phyloP scores from a whole-genome alignment of 139 green algal genomes.

The Chlamydomonas sp. region DNA sequence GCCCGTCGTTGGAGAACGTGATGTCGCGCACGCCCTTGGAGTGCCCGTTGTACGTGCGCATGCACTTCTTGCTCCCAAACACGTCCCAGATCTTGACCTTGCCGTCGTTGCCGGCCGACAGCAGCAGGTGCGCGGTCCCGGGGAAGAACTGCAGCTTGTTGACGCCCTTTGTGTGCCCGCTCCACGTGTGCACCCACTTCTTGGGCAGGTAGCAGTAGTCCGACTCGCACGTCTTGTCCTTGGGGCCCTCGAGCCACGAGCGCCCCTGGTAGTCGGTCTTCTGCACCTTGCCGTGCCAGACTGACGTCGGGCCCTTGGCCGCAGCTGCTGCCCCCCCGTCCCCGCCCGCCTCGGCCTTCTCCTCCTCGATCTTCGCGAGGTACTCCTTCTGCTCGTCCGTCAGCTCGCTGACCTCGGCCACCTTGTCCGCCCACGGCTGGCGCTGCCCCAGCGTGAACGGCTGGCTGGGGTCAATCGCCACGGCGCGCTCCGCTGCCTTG shows the following conservation, averaged over 20 bases:
- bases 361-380: conserved; percentile 57
- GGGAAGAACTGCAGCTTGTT: conserved; percentile 93
- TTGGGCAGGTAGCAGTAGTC: conserved; percentile 89
- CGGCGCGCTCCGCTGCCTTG: conserved; percentile 8
- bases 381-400: conserved; percentile 86
- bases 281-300: conserved; percentile 70
- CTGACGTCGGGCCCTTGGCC: conserved; percentile 40
- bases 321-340: conserved; percentile 31
- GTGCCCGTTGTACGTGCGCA: conserved; percentile 95
- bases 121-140: conserved; percentile 81
- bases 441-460: conserved; percentile 47
- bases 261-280: conserved; percentile 66
- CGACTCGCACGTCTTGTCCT: conserved; percentile 36
- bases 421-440: conserved; percentile 77
- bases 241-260: conserved; percentile 36
- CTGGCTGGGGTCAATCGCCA: conserved; percentile 21
- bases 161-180: conserved; percentile 87
- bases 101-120: conserved; percentile 86
- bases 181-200: conserved; percentile 84
- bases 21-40: conserved; percentile 88
- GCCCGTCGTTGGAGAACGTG: conserved; percentile 83
- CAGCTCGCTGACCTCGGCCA: conserved; percentile 46
- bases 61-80: conserved; percentile 71
- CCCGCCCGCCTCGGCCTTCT: conserved; percentile 41
- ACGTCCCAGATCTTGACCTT: conserved; percentile 99